Evolutionary conservation across 805 yeast genomes (phyloP).

Genomic region (Kuraishia ogatae): DNA sequence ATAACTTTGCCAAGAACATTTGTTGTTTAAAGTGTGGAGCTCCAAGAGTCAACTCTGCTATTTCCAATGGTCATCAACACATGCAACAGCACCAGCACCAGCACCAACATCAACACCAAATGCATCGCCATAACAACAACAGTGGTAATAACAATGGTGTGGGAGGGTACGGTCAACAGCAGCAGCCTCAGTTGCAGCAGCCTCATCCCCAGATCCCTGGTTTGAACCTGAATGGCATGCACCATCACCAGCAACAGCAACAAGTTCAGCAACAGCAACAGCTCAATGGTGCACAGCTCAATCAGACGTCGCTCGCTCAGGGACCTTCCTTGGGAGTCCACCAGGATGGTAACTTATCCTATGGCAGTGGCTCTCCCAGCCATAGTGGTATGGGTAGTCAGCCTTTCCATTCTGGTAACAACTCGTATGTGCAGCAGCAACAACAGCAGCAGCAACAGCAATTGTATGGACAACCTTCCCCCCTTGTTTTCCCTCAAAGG

Average conservation of each 20-base stretch:
- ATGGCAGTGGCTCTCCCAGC: conserved; percentile 1
- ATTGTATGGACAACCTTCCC: not conserved
- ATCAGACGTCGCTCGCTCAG: too few relatives aligned
- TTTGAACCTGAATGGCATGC: not conserved
- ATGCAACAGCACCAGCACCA: conserved; percentile 11
- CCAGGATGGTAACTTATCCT: not conserved
- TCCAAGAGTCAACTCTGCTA: conserved; percentile 33
- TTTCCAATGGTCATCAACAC: conserved; percentile 20
- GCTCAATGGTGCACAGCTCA: conserved; percentile 5
- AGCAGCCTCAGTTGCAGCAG: conserved; percentile 3
- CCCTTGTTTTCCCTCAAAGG: not conserved
- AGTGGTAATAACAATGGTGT: not conserved
- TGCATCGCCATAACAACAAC: not conserved
- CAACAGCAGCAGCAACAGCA: conserved; percentile 1
- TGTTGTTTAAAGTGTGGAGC: conserved; percentile 86
- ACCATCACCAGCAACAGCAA: conserved; percentile 6
- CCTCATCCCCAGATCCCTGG: conserved; percentile 3
- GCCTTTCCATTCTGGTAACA: not conserved
- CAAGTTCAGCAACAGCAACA: conserved; percentile 5
- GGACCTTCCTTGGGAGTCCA: conserved; percentile 1
- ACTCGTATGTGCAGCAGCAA: conserved; percentile 2
- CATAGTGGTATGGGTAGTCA: not conserved
- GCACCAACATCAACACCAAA: conserved; percentile 5
- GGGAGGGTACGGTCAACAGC: not conserved
- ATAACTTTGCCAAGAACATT: conserved; percentile 86